A percentile compares a stretch with the other conserved stretches of the same genome.
Evolutionary conservation across 768 basidiomycete species (phyloP).

Genomic region (Boletus edulis): DNA sequence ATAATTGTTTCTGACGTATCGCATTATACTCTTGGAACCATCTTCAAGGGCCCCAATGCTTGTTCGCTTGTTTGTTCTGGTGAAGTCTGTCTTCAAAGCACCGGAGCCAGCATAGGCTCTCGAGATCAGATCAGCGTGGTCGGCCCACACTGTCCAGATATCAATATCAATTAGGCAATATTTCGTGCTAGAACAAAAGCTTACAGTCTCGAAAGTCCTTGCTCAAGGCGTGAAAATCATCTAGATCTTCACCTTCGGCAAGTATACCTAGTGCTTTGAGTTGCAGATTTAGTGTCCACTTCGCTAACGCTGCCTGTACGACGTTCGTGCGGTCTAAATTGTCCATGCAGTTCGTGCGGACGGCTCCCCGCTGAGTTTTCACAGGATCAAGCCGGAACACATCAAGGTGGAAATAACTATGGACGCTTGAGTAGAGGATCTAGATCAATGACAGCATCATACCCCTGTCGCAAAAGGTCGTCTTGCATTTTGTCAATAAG

Average conservation of each 20-base stretch:
- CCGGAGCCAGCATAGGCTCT: conserved; percentile 93
- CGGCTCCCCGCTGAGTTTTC: conserved; percentile 67
- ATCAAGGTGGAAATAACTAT: conserved; percentile 78
- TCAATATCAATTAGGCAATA: conserved; percentile 12
- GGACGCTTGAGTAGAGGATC: conserved; percentile 5
- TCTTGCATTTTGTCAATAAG: conserved; percentile 75
- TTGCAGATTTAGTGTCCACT: conserved; percentile 79
- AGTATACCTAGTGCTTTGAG: conserved; percentile 73
- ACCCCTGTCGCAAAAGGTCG: conserved; percentile 71
- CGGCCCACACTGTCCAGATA: conserved; percentile 81
- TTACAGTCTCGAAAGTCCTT: conserved; percentile 85
- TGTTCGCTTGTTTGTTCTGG: conserved; percentile 88
- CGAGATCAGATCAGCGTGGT: conserved; percentile 90
- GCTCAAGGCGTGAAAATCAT: conserved; percentile 78
- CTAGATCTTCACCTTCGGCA: conserved; percentile 65
- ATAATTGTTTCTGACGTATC: conserved; percentile 96
- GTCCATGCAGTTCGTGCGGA: conserved; percentile 98
- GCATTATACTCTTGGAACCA: conserved; percentile 75
- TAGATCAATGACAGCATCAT: not conserved
- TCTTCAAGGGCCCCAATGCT: conserved; percentile 79
- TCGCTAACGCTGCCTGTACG: conserved; percentile 87
- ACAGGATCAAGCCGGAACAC: conserved; percentile 44
- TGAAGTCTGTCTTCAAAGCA: conserved; percentile 96
- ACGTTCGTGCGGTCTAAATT: conserved; percentile 96
- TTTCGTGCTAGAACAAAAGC: conserved; percentile 25